Evolutionary conservation across 371 early-diverging fungal genomes (phyloP).

Genomic region (Apophysomyces elegans): DNA sequence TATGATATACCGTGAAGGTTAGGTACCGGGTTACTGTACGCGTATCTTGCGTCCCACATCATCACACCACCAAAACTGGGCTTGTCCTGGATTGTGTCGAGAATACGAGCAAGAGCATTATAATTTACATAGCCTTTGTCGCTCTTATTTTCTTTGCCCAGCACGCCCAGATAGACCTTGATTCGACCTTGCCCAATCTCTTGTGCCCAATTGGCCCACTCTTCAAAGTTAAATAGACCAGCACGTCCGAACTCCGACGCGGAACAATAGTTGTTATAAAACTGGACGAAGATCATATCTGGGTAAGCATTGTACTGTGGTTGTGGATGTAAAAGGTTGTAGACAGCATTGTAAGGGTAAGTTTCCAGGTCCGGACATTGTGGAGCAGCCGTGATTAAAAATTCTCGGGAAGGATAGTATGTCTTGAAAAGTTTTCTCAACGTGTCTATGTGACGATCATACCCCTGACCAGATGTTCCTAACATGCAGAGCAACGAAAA

Average conservation of each 20-base stretch:
- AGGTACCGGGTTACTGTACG: slow-evolving; percentile 41
- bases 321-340: slow-evolving; percentile 42
- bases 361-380: slow-evolving; percentile 63
- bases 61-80: slow-evolving; percentile 68
- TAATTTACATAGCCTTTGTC: slow-evolving; percentile 59
- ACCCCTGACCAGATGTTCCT: slow-evolving; percentile 31
- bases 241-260: slow-evolving; percentile 25
- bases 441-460: slow-evolving; percentile 34
- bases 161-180: slow-evolving; percentile 57
- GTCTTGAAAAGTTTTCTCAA: slow-evolving; percentile 41
- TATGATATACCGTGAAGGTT: slow-evolving; percentile 23
- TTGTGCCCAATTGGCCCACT: slow-evolving; percentile 56
- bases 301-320: slow-evolving; percentile 41
- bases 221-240: slow-evolving; percentile 60
- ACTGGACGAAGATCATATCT: slow-evolving; percentile 74
- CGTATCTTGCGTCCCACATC: slow-evolving; percentile 68
- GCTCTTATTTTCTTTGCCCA: slow-evolving; percentile 56
- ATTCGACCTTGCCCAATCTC: slow-evolving; percentile 27
- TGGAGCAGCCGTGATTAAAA: slow-evolving; percentile 56
- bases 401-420: slow-evolving; percentile 39
- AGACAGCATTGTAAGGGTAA: slow-evolving; percentile 48
- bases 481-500: neutral
- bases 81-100: slow-evolving; percentile 36
- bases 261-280: slow-evolving; percentile 74
- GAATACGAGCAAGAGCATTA: slow-evolving; percentile 39